Conservation (phyloP, 257 asterid genomes). For the Gentiana straminea region DNA sequence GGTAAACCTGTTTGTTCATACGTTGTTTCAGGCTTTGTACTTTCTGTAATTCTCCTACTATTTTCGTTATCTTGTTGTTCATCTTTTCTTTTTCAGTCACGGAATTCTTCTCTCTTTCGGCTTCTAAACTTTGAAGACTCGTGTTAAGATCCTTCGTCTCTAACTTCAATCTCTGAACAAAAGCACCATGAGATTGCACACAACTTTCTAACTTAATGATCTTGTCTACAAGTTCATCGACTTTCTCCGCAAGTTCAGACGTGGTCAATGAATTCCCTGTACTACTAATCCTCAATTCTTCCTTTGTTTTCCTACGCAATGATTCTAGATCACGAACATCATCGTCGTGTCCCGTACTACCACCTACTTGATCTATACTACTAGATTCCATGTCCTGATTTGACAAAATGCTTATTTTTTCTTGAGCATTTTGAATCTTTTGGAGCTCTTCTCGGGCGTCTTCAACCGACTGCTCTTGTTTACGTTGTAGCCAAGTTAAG, state of each 20-base stretch:
- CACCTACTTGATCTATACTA: conserved; percentile 8
- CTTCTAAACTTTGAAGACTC: conserved; percentile 17
- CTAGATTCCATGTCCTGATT: too few species aligned
- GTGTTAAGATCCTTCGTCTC: conserved; percentile 26
- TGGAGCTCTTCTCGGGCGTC: conserved; percentile 17
- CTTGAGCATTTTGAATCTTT: conserved; percentile 24
- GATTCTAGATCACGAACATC: conserved; percentile 13
- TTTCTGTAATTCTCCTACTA: conserved; percentile 27
- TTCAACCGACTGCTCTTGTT: conserved; percentile 20
- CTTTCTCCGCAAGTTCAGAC: conserved; percentile 31
- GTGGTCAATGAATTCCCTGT: conserved; percentile 15
- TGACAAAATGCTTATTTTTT: neutral
- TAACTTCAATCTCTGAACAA: conserved; percentile 24
- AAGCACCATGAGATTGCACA: conserved; percentile 27
- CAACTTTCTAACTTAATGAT: conserved; percentile 24
- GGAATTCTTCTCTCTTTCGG: conserved; percentile 19
- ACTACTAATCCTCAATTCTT: conserved; percentile 15
- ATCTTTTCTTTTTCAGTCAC: conserved; percentile 17
- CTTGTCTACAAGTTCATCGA: conserved; percentile 35
- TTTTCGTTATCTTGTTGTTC: conserved; percentile 24
- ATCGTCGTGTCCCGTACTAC: neutral
- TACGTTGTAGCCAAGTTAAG: conserved; percentile 18
- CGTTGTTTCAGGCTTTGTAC: conserved; percentile 20
- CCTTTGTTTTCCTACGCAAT: conserved; percentile 13
- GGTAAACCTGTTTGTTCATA: conserved; percentile 11